phyloP scores from a whole-genome alignment of 441 rosid genomes.

The Dalechampia spathulata region DNA sequence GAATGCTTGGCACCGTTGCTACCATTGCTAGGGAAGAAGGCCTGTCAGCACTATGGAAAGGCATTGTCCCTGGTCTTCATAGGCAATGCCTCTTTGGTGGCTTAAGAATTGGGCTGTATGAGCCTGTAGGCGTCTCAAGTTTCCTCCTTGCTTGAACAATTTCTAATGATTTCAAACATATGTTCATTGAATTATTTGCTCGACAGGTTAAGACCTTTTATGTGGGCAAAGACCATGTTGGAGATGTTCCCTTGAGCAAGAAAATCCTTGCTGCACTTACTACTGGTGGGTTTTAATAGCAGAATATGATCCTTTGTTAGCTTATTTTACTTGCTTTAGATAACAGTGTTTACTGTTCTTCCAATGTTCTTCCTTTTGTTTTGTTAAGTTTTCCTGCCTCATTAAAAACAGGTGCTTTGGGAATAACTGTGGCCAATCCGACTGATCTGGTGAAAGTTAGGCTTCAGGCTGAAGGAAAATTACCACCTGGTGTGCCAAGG shows the following conservation, averaged over 20 bases:
- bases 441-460: conserved; percentile 99
- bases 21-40: conserved; percentile 98
- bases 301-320: conserved; percentile 1
- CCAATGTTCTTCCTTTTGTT: neutral
- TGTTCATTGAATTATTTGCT: neutral
- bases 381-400: conserved; percentile 9
- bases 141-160: neutral
- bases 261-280: conserved; percentile 96
- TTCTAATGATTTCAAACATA: too few species aligned
- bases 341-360: too few species aligned
- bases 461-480: conserved; percentile 97
- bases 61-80: conserved; percentile 92
- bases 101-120: conserved; percentile 88
- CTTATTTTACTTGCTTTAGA: neutral
- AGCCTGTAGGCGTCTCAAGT: conserved; percentile 62
- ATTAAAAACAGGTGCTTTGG: conserved; percentile 71
- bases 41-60: conserved; percentile 85
- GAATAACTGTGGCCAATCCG: conserved; percentile 81
- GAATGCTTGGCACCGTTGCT: conserved; percentile 88
- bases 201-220: conserved; percentile 77
- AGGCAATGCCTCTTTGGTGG: conserved; percentile 95
- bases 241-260: conserved; percentile 91
- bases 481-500: conserved; percentile 89
- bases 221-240: conserved; percentile 79
- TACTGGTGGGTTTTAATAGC: conserved; percentile 68